Conservation (phyloP, 306 rosid species). For the Nissolia schottii region DNA sequence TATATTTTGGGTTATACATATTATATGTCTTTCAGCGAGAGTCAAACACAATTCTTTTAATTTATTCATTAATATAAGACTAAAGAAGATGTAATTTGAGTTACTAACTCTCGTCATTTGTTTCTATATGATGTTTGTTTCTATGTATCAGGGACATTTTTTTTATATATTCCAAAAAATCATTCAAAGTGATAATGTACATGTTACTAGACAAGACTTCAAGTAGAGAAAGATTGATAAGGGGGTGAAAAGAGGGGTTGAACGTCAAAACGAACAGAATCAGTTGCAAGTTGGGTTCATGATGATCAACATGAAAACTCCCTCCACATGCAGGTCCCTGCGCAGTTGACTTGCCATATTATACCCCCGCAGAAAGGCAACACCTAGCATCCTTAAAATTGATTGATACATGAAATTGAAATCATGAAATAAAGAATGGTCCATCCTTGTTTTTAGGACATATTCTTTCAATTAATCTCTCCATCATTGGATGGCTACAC, state of each 20-base stretch:
- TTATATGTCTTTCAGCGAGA: too few relatives aligned
- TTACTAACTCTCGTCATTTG: too few relatives aligned
- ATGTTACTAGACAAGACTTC: background rate
- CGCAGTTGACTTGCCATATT: conserved; percentile 27
- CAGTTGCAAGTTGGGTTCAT: conserved; percentile 37
- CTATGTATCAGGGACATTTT: too few relatives aligned
- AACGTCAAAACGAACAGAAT: conserved; percentile 44
- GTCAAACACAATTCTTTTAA: too few relatives aligned
- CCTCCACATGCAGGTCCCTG: background rate
- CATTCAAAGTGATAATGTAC: background rate
- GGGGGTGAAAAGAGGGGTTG: background rate
- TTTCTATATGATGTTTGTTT: too few relatives aligned
- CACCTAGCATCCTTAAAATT: background rate
- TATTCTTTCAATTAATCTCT: conserved; percentile 16
- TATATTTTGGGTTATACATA: too few relatives aligned
- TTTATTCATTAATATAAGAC: too few relatives aligned
- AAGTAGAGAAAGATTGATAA: background rate
- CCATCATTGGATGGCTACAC: too few relatives aligned
- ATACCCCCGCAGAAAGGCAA: background rate
- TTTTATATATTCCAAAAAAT: too few relatives aligned
- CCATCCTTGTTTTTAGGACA: conserved; percentile 31
- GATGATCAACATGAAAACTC: conserved; percentile 2
- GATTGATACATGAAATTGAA: background rate
- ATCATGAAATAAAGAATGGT: conserved; percentile 17
- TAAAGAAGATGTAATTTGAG: too few relatives aligned